phyloP scores from a whole-genome alignment of 768 basidiomycete species.

The Pluteus cervinus region DNA sequence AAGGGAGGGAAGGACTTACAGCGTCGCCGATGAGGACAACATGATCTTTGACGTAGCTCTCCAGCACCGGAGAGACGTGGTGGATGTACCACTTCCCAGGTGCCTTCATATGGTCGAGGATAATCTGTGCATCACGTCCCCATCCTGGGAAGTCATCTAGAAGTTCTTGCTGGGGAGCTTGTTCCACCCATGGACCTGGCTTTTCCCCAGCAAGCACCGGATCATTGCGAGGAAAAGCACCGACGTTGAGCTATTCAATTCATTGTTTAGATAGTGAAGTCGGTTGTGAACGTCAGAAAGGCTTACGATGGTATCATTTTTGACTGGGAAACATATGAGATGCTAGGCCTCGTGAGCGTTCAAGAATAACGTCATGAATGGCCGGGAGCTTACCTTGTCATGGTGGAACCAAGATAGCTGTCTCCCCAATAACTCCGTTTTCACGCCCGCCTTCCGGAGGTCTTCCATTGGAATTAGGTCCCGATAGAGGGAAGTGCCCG shows the following conservation, averaged over 20 bases:
- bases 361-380: background rate
- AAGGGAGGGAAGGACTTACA: slow-evolving; percentile 19
- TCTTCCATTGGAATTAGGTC: slow-evolving; percentile 35
- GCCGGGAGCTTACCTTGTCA: slow-evolving; percentile 30
- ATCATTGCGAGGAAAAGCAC: slow-evolving; percentile 25
- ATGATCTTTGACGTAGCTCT: slow-evolving; percentile 34
- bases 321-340: slow-evolving; percentile 46
- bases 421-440: slow-evolving; percentile 28
- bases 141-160: slow-evolving; percentile 35
- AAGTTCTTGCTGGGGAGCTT: slow-evolving; percentile 36
- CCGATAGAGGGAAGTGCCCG: slow-evolving; percentile 43
- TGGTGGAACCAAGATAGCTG: slow-evolving; percentile 38
- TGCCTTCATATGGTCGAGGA: slow-evolving; percentile 37
- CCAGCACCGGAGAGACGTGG: slow-evolving; percentile 36
- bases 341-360: slow-evolving; percentile 28
- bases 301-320: slow-evolving; percentile 34
- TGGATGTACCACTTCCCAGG: slow-evolving; percentile 52
- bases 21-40: slow-evolving; percentile 51
- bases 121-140: slow-evolving; percentile 35
- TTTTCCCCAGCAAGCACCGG: slow-evolving; percentile 20
- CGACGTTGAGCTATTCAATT: slow-evolving; percentile 35
- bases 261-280: slow-evolving; percentile 8
- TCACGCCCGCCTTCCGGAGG: slow-evolving; percentile 36
- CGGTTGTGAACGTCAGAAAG: background rate
- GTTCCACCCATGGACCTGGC: slow-evolving; percentile 35